Evolutionary conservation across 1,284 basidiomycete species (phyloP).

Genomic region (Inonotus hispidus): DNA sequence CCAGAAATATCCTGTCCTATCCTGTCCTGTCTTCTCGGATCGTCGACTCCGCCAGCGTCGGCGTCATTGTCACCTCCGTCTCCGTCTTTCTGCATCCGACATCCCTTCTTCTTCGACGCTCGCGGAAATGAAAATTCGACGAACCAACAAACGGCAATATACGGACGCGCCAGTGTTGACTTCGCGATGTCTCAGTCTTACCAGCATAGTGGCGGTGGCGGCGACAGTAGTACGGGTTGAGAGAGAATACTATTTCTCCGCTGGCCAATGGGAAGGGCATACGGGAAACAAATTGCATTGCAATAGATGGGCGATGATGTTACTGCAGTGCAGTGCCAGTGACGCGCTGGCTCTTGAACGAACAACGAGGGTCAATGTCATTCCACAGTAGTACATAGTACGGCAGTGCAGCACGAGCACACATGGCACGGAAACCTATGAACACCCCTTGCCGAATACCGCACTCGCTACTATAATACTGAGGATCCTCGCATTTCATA

Average conservation of each 20-base stretch:
- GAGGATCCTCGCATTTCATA: neutral
- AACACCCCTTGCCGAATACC: neutral
- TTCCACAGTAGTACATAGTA: neutral
- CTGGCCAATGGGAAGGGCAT: neutral
- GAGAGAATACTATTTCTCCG: too few relatives aligned
- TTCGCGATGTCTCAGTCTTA: constrained; percentile 14
- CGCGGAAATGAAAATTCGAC: neutral
- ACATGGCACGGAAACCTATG: neutral
- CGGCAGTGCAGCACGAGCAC: neutral
- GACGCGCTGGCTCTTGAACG: neutral
- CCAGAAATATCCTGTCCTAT: constrained; percentile 40
- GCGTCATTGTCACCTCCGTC: constrained; percentile 43
- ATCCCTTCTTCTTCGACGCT: neutral
- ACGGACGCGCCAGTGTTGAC: neutral
- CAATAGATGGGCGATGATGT: constrained; percentile 1
- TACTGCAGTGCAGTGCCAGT: neutral
- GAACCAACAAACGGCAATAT: neutral
- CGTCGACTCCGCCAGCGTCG: constrained; percentile 38
- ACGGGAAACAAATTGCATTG: neutral
- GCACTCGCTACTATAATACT: neutral
- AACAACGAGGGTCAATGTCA: neutral
- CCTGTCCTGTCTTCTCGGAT: constrained; percentile 34
- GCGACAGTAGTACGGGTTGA: too few relatives aligned
- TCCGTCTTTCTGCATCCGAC: constrained; percentile 29
- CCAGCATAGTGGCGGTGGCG: neutral